These are phyloP conservation scores for Botryotinia globosa DNA, from an alignment of 2,329 filamentous ascomycete species.

Conservation along the genomic window DNA sequence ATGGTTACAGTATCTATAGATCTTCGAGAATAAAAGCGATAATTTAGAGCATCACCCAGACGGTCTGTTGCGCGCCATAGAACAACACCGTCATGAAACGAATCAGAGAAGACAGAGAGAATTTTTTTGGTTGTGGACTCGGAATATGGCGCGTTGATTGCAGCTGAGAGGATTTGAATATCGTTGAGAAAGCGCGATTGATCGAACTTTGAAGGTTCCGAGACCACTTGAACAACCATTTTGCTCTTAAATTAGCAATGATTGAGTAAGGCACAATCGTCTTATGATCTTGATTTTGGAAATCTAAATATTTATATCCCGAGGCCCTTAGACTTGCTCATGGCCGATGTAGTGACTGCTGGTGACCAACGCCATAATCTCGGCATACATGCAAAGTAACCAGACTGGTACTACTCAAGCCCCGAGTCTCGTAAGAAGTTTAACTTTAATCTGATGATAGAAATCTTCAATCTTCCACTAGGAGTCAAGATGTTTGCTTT, in stretches of 20 bases:
- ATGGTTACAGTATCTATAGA: slow-evolving; percentile 15
- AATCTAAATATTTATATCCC: background rate
- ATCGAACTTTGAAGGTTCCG: background rate
- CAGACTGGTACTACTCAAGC: background rate
- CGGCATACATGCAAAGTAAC: no score
- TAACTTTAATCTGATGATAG: background rate
- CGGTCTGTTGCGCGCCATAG: slow-evolving; percentile 15
- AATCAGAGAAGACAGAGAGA: background rate
- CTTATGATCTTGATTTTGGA: no score
- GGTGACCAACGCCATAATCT: background rate
- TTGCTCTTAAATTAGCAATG: background rate
- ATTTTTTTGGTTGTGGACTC: background rate
- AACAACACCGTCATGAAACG: slow-evolving; percentile 1
- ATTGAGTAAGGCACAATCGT: background rate
- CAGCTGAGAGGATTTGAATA: background rate
- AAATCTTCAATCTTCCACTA: background rate
- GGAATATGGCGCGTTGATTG: slow-evolving; percentile 3
- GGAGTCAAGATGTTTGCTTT: background rate
- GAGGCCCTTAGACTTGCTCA: background rate
- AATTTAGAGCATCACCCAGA: slow-evolving; percentile 13
- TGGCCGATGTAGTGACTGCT: no score
- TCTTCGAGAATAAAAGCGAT: slow-evolving; percentile 12
- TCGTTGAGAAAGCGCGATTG: background rate
- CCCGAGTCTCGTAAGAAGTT: background rate
- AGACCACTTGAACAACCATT: background rate